A percentile compares a stretch with the other conserved stretches of the same genome.
phyloP scores from a whole-genome alignment of 1,284 basidiomycete genomes.

The Malassezia equina region DNA sequence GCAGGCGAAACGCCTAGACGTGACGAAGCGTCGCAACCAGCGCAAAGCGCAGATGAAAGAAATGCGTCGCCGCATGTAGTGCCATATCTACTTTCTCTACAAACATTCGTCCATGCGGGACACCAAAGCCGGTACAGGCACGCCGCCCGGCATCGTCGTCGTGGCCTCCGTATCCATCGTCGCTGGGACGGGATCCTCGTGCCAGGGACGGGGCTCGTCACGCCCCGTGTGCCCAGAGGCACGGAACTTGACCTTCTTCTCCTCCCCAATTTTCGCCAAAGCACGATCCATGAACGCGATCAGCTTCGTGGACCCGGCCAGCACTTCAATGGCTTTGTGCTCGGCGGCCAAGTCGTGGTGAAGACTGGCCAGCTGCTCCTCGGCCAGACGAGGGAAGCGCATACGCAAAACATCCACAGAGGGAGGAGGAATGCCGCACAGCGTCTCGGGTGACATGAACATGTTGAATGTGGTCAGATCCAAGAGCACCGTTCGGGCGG shows the following conservation, averaged over 20 bases:
- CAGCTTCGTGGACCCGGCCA: slow-evolving; percentile 1
- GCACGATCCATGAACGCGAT: slow-evolving; percentile 1
- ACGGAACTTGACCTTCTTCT: background rate
- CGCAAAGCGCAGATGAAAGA: slow-evolving; percentile 28
- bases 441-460: slow-evolving; percentile 1
- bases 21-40: slow-evolving; percentile 38
- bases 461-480: slow-evolving; percentile 4
- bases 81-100: background rate
- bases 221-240: background rate
- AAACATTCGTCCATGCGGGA: background rate
- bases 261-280: background rate
- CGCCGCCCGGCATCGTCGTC: background rate
- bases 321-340: background rate
- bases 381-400: slow-evolving; percentile 13
- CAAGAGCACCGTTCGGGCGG: slow-evolving; percentile 6
- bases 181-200: background rate
- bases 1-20: slow-evolving; percentile 41
- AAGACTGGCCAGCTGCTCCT: slow-evolving; percentile 4
- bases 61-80: slow-evolving; percentile 6
- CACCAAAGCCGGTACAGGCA: background rate
- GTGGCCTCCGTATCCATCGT: background rate
- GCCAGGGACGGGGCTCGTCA: background rate
- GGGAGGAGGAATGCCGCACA: background rate
- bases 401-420: background rate
- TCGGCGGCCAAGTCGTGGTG: slow-evolving; percentile 2